Evolutionary conservation across 805 yeast genomes (phyloP).

Genomic region (Vanderwaltozyma tropicalis): DNA sequence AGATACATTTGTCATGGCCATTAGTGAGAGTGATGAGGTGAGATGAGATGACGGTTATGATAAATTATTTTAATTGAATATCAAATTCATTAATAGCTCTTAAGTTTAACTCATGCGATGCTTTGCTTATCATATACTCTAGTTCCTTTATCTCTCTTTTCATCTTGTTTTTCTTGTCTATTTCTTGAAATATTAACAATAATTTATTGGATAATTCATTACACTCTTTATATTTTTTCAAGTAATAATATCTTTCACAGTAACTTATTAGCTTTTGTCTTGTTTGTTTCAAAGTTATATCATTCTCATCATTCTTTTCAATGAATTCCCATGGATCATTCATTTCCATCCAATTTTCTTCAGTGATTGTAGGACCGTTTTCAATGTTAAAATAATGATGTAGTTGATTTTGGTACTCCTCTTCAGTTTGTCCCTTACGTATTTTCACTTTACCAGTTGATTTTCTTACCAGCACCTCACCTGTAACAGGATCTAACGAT

Average conservation of each 20-base stretch:
- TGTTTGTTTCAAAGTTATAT: conserved; percentile 38
- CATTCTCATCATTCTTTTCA: conserved; percentile 8
- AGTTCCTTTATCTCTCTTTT: conserved; percentile 45
- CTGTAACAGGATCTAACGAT: conserved; percentile 22
- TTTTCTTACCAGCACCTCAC: conserved; percentile 36
- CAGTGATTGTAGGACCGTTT: conserved; percentile 50
- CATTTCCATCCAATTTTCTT: conserved; percentile 24
- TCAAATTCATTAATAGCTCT: too few relatives aligned
- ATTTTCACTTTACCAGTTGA: conserved; percentile 38
- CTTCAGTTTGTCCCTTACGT: conserved; percentile 65
- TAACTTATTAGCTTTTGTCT: conserved; percentile 47
- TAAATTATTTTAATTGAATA: too few relatives aligned
- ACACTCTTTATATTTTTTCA: conserved; percentile 43
- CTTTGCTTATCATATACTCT: conserved; percentile 15
- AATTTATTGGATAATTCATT: conserved; percentile 34
- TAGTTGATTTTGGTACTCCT: conserved; percentile 46
- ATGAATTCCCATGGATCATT: conserved; percentile 2
- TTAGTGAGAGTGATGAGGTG: not conserved
- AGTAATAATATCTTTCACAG: conserved; percentile 53
- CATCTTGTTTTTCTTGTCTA: conserved; percentile 33
- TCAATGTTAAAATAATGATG: conserved; percentile 33
- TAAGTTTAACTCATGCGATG: too few relatives aligned
- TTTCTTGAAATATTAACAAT: conserved; percentile 21
- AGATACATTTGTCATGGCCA: too few relatives aligned
- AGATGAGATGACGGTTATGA: not conserved